Conservation (phyloP, 331 rosid genomes). For the Erythrophleum ivorense region DNA sequence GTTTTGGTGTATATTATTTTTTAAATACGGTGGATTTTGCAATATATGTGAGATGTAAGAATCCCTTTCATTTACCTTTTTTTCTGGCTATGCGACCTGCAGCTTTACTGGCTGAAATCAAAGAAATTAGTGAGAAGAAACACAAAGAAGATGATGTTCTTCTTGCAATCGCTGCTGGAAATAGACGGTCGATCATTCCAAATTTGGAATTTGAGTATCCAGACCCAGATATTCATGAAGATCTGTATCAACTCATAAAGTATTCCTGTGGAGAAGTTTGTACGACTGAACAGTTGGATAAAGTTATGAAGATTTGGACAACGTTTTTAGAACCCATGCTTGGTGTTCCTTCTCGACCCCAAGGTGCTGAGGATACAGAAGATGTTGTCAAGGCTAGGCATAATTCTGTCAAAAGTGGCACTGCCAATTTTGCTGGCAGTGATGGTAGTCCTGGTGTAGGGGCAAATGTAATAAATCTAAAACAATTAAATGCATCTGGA, state of each 20-base stretch:
- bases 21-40: conserved; percentile 23
- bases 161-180: conserved; percentile 96
- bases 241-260: conserved; percentile 88
- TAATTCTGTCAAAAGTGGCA: conserved; percentile 54
- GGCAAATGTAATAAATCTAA: conserved; percentile 55
- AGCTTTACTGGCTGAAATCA: conserved; percentile 94
- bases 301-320: conserved; percentile 97
- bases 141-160: conserved; percentile 92
- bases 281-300: conserved; percentile 89
- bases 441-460: conserved; percentile 73
- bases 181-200: conserved; percentile 85
- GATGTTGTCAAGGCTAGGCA: conserved; percentile 74
- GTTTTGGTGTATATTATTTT: conserved; percentile 18
- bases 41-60: conserved; percentile 32
- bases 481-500: conserved; percentile 60
- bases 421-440: conserved; percentile 63
- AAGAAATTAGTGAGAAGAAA: conserved; percentile 96
- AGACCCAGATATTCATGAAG: conserved; percentile 92
- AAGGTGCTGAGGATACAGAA: conserved; percentile 88
- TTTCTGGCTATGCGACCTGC: conserved; percentile 39
- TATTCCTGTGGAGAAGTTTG: conserved; percentile 97
- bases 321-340: conserved; percentile 91
- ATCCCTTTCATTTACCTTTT: conserved; percentile 25
- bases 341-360: conserved; percentile 88
- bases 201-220: conserved; percentile 87